These are phyloP conservation scores for Candida michaelii DNA, from an alignment of 805 yeast species.

Conservation along the genomic window DNA sequence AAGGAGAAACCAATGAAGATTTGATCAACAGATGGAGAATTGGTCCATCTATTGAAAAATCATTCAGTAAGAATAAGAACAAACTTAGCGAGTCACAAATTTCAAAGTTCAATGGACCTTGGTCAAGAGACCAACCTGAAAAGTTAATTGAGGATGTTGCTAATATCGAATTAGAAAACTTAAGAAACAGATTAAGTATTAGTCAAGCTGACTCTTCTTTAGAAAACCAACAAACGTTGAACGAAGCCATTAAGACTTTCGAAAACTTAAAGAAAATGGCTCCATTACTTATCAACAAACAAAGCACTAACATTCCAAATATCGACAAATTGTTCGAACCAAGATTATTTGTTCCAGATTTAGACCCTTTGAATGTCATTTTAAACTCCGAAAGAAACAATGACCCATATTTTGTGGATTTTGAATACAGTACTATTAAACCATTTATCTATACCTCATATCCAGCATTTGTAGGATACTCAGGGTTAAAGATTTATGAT, in stretches of 20 bases:
- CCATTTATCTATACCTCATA: conserved; percentile 78
- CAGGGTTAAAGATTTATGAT: conserved; percentile 83
- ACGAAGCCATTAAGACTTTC: conserved; percentile 58
- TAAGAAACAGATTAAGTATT: conserved; percentile 52
- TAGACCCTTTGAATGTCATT: conserved; percentile 87
- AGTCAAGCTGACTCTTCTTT: conserved; percentile 54
- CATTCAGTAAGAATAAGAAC: conserved; percentile 68
- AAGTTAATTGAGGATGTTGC: conserved; percentile 67
- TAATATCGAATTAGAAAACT: conserved; percentile 61
- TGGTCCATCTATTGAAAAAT: conserved; percentile 85
- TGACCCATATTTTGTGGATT: conserved; percentile 64
- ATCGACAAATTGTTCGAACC: conserved; percentile 65
- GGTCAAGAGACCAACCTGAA: conserved; percentile 58
- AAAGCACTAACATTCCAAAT: conserved; percentile 58
- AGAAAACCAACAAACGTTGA: conserved; percentile 43
- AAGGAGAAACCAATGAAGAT: conserved; percentile 50
- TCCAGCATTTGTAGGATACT: conserved; percentile 83
- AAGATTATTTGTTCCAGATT: conserved; percentile 74
- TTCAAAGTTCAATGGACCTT: conserved; percentile 70
- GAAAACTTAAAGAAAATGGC: conserved; percentile 58
- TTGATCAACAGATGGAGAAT: conserved; percentile 76
- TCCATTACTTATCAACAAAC: conserved; percentile 56
- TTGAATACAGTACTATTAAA: conserved; percentile 76
- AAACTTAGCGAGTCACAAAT: conserved; percentile 51
- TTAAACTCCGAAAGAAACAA: conserved; percentile 34